phyloP scores from a whole-genome alignment of 1,139 yeast genomes.

The Yamadazyma blattariae region DNA sequence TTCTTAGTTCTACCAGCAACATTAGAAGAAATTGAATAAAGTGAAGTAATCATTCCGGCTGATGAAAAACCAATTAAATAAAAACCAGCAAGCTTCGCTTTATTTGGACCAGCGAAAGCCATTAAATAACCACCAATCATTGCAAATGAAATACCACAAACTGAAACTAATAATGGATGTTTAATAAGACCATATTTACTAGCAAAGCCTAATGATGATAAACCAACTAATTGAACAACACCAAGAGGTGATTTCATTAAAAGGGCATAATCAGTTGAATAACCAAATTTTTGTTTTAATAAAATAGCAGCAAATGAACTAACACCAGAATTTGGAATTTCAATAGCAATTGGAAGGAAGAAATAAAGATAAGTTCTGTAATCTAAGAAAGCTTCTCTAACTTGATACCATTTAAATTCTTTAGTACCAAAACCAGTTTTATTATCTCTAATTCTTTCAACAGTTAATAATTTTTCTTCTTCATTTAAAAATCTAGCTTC shows the following conservation, averaged over 20 bases:
- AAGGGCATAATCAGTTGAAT: background rate
- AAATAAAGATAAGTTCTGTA: background rate
- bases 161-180: conserved; percentile 11
- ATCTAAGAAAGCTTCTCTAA: background rate
- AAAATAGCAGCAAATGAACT: background rate
- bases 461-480: background rate
- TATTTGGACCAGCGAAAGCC: too few species aligned
- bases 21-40: too few species aligned
- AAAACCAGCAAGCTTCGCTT: too few species aligned
- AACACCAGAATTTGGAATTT: background rate
- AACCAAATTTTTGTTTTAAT: background rate
- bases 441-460: background rate
- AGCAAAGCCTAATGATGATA: too few species aligned
- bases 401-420: background rate
- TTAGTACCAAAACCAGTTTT: background rate
- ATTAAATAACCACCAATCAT: too few species aligned
- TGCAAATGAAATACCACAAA: conserved; percentile 3
- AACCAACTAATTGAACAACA: too few species aligned
- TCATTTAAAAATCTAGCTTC: background rate
- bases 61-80: too few species aligned
- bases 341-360: background rate
- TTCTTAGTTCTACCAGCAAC: too few species aligned
- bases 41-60: too few species aligned
- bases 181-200: conserved; percentile 3
- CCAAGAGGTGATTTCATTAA: too few species aligned